These are phyloP conservation scores for Citrus reticulata DNA, from an alignment of 345 rosid species.

Conservation along the genomic window DNA sequence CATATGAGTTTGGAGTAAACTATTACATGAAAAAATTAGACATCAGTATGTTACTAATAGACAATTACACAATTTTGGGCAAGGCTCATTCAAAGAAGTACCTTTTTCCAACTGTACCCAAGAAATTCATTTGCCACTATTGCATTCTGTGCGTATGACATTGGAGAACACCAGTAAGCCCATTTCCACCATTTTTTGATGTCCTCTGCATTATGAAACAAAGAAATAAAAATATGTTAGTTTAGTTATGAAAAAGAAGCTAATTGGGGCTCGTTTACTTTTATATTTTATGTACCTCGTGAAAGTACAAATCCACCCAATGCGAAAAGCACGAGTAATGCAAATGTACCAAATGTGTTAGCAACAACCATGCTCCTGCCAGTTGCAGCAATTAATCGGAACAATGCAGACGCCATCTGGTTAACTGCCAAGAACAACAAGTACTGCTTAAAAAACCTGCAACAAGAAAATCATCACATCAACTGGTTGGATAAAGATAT, in stretches of 20 bases:
- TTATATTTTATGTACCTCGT: background rate
- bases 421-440: conserved; percentile 27
- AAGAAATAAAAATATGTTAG: background rate
- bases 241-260: background rate
- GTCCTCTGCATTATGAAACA: conserved; percentile 28
- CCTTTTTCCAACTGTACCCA: conserved; percentile 47
- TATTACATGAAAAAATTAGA: background rate
- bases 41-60: background rate
- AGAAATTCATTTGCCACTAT: conserved; percentile 44
- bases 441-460: conserved; percentile 45
- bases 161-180: conserved; percentile 58
- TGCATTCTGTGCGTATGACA: conserved; percentile 61
- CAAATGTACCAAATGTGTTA: conserved; percentile 40
- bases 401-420: conserved; percentile 45
- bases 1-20: conserved; percentile 21
- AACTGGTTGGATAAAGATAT: background rate
- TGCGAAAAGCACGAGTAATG: conserved; percentile 24
- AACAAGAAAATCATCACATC: background rate
- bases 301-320: conserved; percentile 33
- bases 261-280: background rate
- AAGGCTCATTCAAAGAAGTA: conserved; percentile 19
- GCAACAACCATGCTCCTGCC: conserved; percentile 47
- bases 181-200: conserved; percentile 59
- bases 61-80: background rate
- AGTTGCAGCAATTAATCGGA: conserved; percentile 31